Evolutionary conservation across 2,329 filamentous ascomycete genomes (phyloP).

Genomic region (Ophiostoma montium): DNA sequence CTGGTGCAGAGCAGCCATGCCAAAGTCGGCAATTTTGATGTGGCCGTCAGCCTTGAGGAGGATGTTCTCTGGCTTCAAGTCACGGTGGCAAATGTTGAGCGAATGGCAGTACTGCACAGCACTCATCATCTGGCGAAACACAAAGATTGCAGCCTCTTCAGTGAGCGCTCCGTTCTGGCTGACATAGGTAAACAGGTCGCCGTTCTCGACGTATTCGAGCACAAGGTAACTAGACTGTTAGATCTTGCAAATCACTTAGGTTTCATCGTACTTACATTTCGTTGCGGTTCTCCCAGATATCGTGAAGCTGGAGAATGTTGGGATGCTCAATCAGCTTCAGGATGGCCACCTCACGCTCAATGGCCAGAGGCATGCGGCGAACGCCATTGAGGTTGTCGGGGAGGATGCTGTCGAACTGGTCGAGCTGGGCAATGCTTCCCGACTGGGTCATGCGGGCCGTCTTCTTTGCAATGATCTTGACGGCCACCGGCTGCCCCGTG

Average conservation of each 20-base stretch:
- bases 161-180: conserved; percentile 55
- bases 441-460: conserved; percentile 70
- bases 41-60: conserved; percentile 61
- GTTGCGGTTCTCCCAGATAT: conserved; percentile 94
- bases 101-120: conserved; percentile 86
- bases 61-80: conserved; percentile 95
- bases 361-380: conserved; percentile 66
- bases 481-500: conserved; percentile 70
- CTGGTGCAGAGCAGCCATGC: conserved; percentile 87
- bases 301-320: conserved; percentile 85
- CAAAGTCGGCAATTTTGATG: conserved; percentile 93
- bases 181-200: conserved; percentile 79
- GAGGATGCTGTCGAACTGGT: conserved; percentile 51
- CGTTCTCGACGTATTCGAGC: conserved; percentile 71
- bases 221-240: conserved; percentile 63
- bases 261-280: conserved; percentile 58
- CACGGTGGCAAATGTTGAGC: conserved; percentile 89
- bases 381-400: conserved; percentile 44
- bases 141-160: conserved; percentile 67
- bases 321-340: conserved; percentile 93
- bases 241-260: neutral
- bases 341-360: conserved; percentile 91
- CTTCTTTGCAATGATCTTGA: conserved; percentile 87
- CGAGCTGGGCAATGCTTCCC: conserved; percentile 71
- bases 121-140: conserved; percentile 88